Base-by-base conservation (phyloP, 2,329 filamentous ascomycete species). In the Juglanconis sp. region DNA sequence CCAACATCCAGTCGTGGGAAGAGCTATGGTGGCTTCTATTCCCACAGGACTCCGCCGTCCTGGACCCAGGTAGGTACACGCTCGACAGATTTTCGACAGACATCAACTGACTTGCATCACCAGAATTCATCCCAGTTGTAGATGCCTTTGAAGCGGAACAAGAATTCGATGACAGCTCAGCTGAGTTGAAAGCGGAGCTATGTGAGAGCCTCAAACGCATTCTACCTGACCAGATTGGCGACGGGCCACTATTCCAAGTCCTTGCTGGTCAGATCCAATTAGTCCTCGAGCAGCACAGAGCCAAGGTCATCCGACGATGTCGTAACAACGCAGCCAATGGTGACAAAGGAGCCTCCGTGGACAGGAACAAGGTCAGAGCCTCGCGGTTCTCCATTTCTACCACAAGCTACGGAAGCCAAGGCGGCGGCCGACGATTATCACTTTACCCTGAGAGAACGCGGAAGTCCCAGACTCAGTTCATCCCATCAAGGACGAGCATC, bases 201-300 rank as follows among this genome's bases (percentile, higher is more conserved):
- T 61, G 61, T 6, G 61, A 63, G 10, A 57, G 53, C 10, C 50
- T 63, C 3, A 57, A 31, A 11, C 52, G 56, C 15, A 55, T 63
- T 13, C 47, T 63, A 7, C 61, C 61, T 3, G 58, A 63, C 3
- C 61, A 63, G 40, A 30, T 54, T 8, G 58, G 53, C 15, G 58
- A 58, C 31, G 47, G 56, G 5, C 56, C 56, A 5, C 49, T 61
- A 34, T 63, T 56, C 51, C 50, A 35, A 6, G 55, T 57, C 48
- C 31, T 63, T 6, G 61, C 61, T 2, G 61, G 61, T 9, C 61
- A 63, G 42, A 57, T 63, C 46, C 61, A 63, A 35, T 55, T 63
- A 3, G 61, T 63, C 5, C 57, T 63, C 11, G 61, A 63, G 42
- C 61, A 63, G 42, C 58, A 63, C 46, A 46, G 61, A 7, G 61